Evolutionary conservation across 2,329 filamentous ascomycete genomes (phyloP), one percentile per base, ranked within the genome.

Genomic region (Apiospora aurea): DNA sequence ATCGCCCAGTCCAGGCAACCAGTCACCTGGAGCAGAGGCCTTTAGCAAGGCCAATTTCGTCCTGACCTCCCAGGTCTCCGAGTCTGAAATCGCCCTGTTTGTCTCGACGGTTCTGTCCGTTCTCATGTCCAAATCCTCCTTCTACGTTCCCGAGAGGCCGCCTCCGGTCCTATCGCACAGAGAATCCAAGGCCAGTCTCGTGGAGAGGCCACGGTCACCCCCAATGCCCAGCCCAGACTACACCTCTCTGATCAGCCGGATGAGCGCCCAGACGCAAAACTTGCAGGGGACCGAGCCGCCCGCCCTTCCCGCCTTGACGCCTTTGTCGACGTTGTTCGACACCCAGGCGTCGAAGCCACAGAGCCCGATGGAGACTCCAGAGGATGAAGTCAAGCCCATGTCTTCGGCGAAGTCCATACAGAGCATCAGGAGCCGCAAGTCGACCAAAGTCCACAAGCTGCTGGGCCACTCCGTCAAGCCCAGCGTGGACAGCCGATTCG

Each of bases 41-140:
- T 83, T 88, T 38, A 85, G 86, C 0, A 86, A 86, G 71, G 87
- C 87, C 57, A 88, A 91, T 77, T 90, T 87, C 74, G 81, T 90
- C 13, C 82, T 92, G 34, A 86, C 88, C 0, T 87, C 87, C 2
- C 85, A 83, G 1, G 89, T 90, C 3, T 87, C 83, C 10, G 85
- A 87, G 18, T 77, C 82, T 4, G 89, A 91, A 74, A 86, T 90
- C 46, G 82, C 85, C 0, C 84, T 81, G 0, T 89, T 91, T 73
- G 82, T 91, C 43, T 84, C 85, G 0, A 83, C 84, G 0, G 86
- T 92, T 24, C 85, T 86, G 76, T 85, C 85, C 71, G 83, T 85
- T 24, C 80, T 89, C 3, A 79, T 84, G 14, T 81, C 83, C n/a
- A 82, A 82, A 61, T 85, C 83, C 11, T 70, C 81, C 2, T 87